Evolutionary conservation across 257 asterid species (phyloP), one percentile per base, ranked within the genome.

Genomic region (Prunella vulgaris): DNA sequence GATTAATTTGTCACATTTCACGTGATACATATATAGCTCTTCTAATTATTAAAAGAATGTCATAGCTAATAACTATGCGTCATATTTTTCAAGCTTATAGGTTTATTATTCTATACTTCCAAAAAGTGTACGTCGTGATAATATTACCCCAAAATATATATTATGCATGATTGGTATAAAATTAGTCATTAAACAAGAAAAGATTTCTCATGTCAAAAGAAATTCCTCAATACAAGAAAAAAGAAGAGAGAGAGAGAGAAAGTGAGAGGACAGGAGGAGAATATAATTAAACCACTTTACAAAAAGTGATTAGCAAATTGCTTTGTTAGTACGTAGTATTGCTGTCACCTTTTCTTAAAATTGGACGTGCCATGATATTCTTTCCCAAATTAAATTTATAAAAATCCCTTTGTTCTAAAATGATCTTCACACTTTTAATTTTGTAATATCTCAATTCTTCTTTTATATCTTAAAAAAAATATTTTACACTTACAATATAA

Each of bases 251-350:
- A 7, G 37, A 25, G 28, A 1, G 60, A 72, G 65, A 74, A 54
- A 57, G 70, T 38, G 78, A 73, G 54, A 70, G 65, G 63, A 69
- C 68, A 65, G 51, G 52, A 49, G 49, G 71, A 57, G 68, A 69
- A 68, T 46, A 46, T 46, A 46, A 46, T 24, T 71, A 76, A 40
- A 77, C 72, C 40, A 76, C 87, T 85, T 87, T 87, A 76, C 32
- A 79, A 62, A 85, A 87, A 71, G 87, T 72, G 79, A 67, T 66
- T 68, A 72, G 21, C 79, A 25, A 27, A 76, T 78, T 79, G 75
- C 84, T 78, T 81, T 73, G 7, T 60, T 61, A 42, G 51, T 42
- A 42, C 63, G 52, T 71, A 71, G 53, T 12, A 32, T 60, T 60
- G 76, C 22, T 60, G 63, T 71, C 68, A 20, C 18, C 7, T 44